Evolutionary conservation across 2,329 filamentous ascomycete genomes (phyloP).

Genomic region (Penicillium sp.): DNA sequence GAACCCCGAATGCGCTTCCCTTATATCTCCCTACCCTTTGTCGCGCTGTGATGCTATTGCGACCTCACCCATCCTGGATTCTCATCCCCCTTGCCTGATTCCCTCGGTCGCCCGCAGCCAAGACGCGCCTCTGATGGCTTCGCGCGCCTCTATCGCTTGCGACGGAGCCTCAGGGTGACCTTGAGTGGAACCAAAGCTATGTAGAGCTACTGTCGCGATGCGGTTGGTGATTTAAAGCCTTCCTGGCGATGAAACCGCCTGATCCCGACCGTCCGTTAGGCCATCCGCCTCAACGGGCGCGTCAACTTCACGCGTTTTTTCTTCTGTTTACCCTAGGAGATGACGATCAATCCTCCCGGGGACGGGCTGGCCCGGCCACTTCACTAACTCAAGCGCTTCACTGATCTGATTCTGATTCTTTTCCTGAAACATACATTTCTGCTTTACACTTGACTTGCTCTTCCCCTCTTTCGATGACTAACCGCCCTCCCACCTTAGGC

Average conservation of each 20-base stretch:
- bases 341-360: conserved; percentile 13
- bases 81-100: conserved; percentile 20
- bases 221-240: background rate
- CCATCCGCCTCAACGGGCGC: conserved; percentile 19
- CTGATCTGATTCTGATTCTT: background rate
- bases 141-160: conserved; percentile 1
- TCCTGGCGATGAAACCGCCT: background rate
- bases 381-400: conserved; percentile 4
- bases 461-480: conserved; percentile 20
- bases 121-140: conserved; percentile 29
- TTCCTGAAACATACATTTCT: background rate
- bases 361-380: background rate
- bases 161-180: background rate
- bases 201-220: conserved; percentile 1
- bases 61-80: conserved; percentile 9
- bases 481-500: conserved; percentile 10
- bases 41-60: conserved; percentile 12
- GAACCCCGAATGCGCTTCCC: conserved; percentile 10
- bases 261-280: conserved; percentile 1
- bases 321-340: conserved; percentile 17
- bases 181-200: background rate
- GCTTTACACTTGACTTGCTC: background rate
- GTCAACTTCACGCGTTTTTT: conserved; percentile 30
- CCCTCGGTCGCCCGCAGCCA: conserved; percentile 24
- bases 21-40: conserved; percentile 9